A percentile compares a stretch with the other conserved stretches of the same genome.
phyloP scores from a whole-genome alignment of 2,329 filamentous ascomycete genomes.

The Ascochyta koolunga region DNA sequence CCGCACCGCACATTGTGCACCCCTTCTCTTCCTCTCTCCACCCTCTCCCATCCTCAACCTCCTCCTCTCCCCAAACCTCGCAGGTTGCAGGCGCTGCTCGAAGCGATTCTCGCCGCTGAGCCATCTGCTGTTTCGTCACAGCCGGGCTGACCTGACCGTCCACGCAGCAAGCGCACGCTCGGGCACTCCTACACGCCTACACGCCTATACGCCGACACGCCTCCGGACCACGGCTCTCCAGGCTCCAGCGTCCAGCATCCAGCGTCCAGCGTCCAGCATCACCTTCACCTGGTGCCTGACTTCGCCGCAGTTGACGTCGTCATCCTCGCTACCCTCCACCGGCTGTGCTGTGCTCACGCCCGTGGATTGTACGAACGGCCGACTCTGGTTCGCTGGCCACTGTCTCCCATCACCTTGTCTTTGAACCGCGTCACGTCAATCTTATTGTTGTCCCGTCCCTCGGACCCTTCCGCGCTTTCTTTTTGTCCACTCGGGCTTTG shows the following conservation, averaged over 20 bases:
- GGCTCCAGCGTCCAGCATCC: conserved; percentile 5
- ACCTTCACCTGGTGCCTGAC: conserved; percentile 11
- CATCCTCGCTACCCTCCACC: conserved; percentile 8
- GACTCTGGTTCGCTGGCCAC: conserved; percentile 12
- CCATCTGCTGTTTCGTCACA: conserved; percentile 25
- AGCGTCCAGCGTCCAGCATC: too few species aligned
- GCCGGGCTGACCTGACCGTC: conserved; percentile 23
- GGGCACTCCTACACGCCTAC: conserved; percentile 22
- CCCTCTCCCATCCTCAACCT: conserved; percentile 13
- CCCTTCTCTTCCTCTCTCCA: conserved; percentile 19
- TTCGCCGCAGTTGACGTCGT: conserved; percentile 7
- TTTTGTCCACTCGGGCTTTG: conserved; percentile 14
- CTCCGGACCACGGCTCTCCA: conserved; percentile 18
- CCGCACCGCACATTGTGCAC: conserved; percentile 9
- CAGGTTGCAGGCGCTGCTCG: conserved; percentile 28
- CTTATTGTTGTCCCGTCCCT: conserved; percentile 12
- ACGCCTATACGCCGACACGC: conserved; percentile 21
- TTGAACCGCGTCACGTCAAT: neutral
- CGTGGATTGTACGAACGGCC: conserved; percentile 7
- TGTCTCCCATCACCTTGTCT: conserved; percentile 5
- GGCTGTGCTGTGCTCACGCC: conserved; percentile 20
- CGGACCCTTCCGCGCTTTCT: conserved; percentile 12
- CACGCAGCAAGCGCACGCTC: conserved; percentile 20
- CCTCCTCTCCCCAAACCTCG: conserved; percentile 15
- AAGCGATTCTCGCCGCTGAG: conserved; percentile 26